Evolutionary conservation across 2,329 filamentous ascomycete genomes (phyloP), one percentile per base, ranked within the genome.

Genomic region (Claviceps sp.): DNA sequence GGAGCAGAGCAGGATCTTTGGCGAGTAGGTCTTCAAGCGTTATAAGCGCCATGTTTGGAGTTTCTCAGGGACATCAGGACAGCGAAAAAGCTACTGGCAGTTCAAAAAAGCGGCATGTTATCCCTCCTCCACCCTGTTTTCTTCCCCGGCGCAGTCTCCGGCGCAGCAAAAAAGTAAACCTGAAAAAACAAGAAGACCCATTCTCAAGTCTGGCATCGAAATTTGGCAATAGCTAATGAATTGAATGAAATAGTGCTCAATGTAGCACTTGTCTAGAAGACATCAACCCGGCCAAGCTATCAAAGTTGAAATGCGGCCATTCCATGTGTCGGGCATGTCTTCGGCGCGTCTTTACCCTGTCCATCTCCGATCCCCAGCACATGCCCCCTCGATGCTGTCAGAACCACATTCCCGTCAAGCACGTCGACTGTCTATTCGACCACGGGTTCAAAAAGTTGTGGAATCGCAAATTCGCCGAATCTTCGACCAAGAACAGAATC

Each of bases 321-420:
- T 79, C 81, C 55, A 89, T 91, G 84, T 95, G 89, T 66, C 75
- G 85, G 57, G 65, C 75, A 7, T 95, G 89, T 65, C 72, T 95
- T 42, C 84, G 81, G 65, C 79, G 81, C 48, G 76, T 81, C 53
- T 95, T 94, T 67, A 80, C 76, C 51, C 74, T 88, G 55, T 93
- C 88, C 11, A 73, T 90, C 55, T 82, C 76, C 43, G 86, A 94
- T 63, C 82, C 86, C 1, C 77, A 82, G 55, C 82, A 88, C 58
- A 94, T 95, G 87, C 88, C 89, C 18, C 89, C 89, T 0, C 79
- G 76, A 62, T 95, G 88, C 67, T 95, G 88, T 67, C 61, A 76
- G 20, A 79, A 88, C 13, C 77, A 80, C 58, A 94, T 95, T 53
- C 81, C 85, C 0, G 70, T 89, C 6, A 82, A 81, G 58, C 81